A percentile compares a stretch with the other conserved stretches of the same genome.
Conservation (phyloP, 2,329 filamentous ascomycete species). For the Beauveria caledonica region DNA sequence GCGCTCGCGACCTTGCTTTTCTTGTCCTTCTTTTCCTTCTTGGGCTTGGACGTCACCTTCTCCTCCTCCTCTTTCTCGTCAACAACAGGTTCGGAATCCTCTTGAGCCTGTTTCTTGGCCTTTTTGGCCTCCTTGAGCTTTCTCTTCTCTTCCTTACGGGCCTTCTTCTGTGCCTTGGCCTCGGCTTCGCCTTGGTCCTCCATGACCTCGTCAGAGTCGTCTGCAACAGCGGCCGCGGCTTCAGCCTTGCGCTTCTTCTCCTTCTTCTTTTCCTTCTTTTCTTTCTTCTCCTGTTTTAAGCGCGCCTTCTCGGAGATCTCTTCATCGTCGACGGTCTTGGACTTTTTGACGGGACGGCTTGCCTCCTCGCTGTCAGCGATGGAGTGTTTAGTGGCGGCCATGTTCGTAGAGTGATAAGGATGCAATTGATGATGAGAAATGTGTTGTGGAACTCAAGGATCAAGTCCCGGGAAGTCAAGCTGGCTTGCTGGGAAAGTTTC, state of each 20-base stretch:
- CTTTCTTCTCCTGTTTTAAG: constrained; percentile 34
- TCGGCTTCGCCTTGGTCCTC: constrained; percentile 22
- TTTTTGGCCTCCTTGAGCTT: constrained; percentile 25
- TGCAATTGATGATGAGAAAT: not conserved
- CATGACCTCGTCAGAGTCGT: constrained; percentile 20
- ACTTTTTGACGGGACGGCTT: constrained; percentile 31
- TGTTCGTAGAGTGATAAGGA: constrained; percentile 13
- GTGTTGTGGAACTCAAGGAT: not conserved
- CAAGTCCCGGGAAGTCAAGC: not conserved
- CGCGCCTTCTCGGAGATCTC: constrained; percentile 22
- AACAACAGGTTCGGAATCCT: not conserved
- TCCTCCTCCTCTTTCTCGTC: constrained; percentile 16
- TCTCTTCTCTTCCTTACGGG: constrained; percentile 10
- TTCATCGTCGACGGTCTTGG: constrained; percentile 26
- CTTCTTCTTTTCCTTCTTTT: constrained; percentile 25
- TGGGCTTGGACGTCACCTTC: constrained; percentile 18
- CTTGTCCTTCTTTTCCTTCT: constrained; percentile 27
- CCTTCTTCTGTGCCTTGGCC: constrained; percentile 28
- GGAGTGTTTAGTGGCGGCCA: constrained; percentile 34
- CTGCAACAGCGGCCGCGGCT: constrained; percentile 15
- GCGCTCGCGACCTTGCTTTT: constrained; percentile 17
- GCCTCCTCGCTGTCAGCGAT: constrained; percentile 28
- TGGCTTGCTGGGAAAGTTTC: not conserved
- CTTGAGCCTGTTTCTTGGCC: constrained; percentile 21
- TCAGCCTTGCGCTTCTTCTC: constrained; percentile 24